These are phyloP conservation scores for Pseudoturritis turrita DNA, from an alignment of 345 rosid genomes.

Conservation along the genomic window DNA sequence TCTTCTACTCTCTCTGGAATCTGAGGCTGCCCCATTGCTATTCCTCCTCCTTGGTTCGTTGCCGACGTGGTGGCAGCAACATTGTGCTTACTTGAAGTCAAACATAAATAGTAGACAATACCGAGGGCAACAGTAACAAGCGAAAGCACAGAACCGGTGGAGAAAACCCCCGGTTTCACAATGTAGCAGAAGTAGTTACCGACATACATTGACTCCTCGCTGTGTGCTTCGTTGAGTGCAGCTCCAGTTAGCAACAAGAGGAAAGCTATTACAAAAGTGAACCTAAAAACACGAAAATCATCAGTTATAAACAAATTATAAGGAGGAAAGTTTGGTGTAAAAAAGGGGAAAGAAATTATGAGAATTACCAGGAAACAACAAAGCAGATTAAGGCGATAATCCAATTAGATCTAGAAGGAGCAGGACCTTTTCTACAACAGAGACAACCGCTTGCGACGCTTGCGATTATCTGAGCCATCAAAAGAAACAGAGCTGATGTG, in stretches of 20 bases:
- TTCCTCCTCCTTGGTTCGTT: constrained; percentile 37
- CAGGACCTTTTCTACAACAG: constrained; percentile 62
- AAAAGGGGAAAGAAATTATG: not conserved
- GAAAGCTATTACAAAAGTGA: constrained; percentile 73
- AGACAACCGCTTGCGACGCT: constrained; percentile 66
- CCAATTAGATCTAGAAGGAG: constrained; percentile 60
- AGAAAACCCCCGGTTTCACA: constrained; percentile 85
- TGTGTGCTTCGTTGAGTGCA: constrained; percentile 66
- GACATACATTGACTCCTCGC: constrained; percentile 40
- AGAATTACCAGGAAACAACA: constrained; percentile 69
- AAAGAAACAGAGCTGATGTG: constrained; percentile 57
- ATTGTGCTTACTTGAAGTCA: constrained; percentile 40
- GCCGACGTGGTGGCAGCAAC: constrained; percentile 25
- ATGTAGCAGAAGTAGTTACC: constrained; percentile 64
- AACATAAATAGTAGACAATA: constrained; percentile 60
- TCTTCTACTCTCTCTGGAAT: constrained; percentile 50
- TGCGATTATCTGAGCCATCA: constrained; percentile 59
- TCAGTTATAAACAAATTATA: not conserved
- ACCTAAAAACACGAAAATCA: constrained; percentile 40
- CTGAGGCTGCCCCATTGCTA: constrained; percentile 79
- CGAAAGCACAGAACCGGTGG: constrained; percentile 61
- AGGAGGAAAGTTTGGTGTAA: not conserved
- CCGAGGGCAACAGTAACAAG: constrained; percentile 53
- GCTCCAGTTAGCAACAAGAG: constrained; percentile 75
- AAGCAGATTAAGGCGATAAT: constrained; percentile 58